Base-by-base conservation (phyloP, 2,329 filamentous ascomycete species). In the Cladosporium cucumerinum region DNA sequence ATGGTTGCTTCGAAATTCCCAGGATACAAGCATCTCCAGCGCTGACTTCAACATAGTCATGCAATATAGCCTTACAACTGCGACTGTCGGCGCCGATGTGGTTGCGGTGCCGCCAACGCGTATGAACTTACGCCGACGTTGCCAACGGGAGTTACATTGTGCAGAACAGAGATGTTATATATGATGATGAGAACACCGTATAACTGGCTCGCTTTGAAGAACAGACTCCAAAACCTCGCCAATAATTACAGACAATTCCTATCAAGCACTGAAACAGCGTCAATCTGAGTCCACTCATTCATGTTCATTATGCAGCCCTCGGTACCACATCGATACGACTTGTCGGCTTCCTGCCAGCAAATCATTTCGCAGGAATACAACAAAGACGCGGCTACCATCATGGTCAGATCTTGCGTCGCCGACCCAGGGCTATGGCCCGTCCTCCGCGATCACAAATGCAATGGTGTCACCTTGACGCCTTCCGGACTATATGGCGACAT, bases 401-500 rank as follows among this genome's bases (percentile, higher is more conserved):
- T 69, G n/a, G 70, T 75, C 26, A 65, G 64, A 21, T 70, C 69
- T 26, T 70, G 72, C 39, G 65, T 72, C 16, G 69, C 67, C 46
- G 65, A 69, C 39, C 66, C 67, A 1, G 66, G 67, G 18, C 58
- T 75, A n/a, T 66, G 65, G 28, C 66, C 70, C 11, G 65, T 69
- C 26, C 68, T 76, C 12, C 65, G 68, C 18, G 71, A 74, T 5
- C 76, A 78, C 68, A 69, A 71, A 26, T 74, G 77, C 63, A 78
- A 77, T 55, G 70, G 70, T 26, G 67, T 69, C 39, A 67, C 69
- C 2, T 69, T 78, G 10, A 73, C 69, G 26, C 72, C 76, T 7
- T 72, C 70, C 10, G 72, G 73, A 4, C 66, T 77, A 8, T 75
- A 76, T 60, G 71, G 73, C 1, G 75, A 77, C 51, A 76, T 77